phyloP scores from a whole-genome alignment of 495 filamentous ascomycete genomes.

The Lichina pygmaea region DNA sequence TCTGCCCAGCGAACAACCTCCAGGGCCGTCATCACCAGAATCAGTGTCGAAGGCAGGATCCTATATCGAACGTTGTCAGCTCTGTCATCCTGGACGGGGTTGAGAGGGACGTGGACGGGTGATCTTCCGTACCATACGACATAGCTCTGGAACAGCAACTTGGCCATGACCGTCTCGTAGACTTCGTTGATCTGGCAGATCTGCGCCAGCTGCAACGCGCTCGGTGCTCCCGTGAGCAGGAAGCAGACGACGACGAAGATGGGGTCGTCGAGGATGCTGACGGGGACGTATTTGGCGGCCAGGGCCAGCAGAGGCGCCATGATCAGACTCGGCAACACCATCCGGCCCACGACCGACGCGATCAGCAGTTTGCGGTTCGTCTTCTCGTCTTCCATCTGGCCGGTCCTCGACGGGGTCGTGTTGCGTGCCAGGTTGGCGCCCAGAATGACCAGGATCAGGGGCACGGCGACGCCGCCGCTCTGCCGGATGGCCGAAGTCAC shows the following conservation, averaged over 20 bases:
- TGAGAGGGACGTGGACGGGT: neutral
- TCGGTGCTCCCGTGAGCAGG: conserved; percentile 79
- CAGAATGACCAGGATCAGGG: conserved; percentile 85
- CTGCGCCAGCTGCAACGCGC: conserved; percentile 81
- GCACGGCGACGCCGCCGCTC: conserved; percentile 75
- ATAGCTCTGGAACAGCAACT: conserved; percentile 87
- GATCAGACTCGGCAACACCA: conserved; percentile 74
- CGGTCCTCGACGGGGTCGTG: conserved; percentile 29
- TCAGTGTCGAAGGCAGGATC: conserved; percentile 81
- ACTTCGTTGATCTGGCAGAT: conserved; percentile 98
- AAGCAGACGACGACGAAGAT: conserved; percentile 97
- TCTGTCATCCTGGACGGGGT: neutral
- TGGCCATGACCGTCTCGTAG: conserved; percentile 80
- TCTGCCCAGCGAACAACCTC: conserved; percentile 81
- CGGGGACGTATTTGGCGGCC: conserved; percentile 70
- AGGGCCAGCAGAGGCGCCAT: conserved; percentile 84
- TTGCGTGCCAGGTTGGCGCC: conserved; percentile 75
- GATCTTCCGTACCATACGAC: conserved; percentile 51
- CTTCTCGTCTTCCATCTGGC: conserved; percentile 20
- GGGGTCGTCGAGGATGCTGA: conserved; percentile 90
- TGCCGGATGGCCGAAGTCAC: conserved; percentile 69
- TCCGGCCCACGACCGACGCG: conserved; percentile 62
- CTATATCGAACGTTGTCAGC: conserved; percentile 17
- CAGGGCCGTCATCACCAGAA: conserved; percentile 73
- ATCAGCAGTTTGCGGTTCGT: conserved; percentile 53